A percentile compares a stretch with the other conserved stretches of the same genome.
Conservation (phyloP, 768 basidiomycete genomes). For the Hortiboletus campestris region DNA sequence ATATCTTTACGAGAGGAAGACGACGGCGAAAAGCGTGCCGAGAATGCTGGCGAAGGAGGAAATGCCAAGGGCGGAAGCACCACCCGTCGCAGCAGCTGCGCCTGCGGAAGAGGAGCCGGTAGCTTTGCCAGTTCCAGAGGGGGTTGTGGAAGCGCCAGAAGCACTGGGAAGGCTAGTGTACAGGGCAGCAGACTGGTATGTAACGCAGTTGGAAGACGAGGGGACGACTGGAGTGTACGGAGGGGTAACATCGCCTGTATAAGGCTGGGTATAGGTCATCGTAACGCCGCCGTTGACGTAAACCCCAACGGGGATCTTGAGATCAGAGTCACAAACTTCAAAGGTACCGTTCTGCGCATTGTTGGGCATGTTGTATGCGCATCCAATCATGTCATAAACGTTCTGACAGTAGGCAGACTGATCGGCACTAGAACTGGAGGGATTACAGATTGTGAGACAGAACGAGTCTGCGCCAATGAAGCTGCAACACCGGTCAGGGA, state of each 20-base stretch:
- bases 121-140: slow-evolving; percentile 9
- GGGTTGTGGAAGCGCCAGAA: background rate
- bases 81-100: slow-evolving; percentile 16
- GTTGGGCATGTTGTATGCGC: slow-evolving; percentile 71
- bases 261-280: slow-evolving; percentile 44
- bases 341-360: slow-evolving; percentile 56
- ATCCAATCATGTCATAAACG: slow-evolving; percentile 71
- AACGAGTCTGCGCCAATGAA: slow-evolving; percentile 67
- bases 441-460: slow-evolving; percentile 75
- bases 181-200: slow-evolving; percentile 35
- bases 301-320: slow-evolving; percentile 60
- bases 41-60: slow-evolving; percentile 34
- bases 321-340: slow-evolving; percentile 63
- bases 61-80: slow-evolving; percentile 27
- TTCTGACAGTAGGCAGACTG: slow-evolving; percentile 62
- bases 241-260: slow-evolving; percentile 27
- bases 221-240: slow-evolving; percentile 44
- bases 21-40: slow-evolving; percentile 36
- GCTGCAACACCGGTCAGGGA: slow-evolving; percentile 15
- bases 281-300: slow-evolving; percentile 42
- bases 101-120: slow-evolving; percentile 15
- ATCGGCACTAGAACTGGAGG: slow-evolving; percentile 36
- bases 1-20: slow-evolving; percentile 36
- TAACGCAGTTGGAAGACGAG: slow-evolving; percentile 44
- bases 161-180: slow-evolving; percentile 29